Conservation (phyloP, 1,139 yeast species). For the Geotrichum cucujoidarum region DNA sequence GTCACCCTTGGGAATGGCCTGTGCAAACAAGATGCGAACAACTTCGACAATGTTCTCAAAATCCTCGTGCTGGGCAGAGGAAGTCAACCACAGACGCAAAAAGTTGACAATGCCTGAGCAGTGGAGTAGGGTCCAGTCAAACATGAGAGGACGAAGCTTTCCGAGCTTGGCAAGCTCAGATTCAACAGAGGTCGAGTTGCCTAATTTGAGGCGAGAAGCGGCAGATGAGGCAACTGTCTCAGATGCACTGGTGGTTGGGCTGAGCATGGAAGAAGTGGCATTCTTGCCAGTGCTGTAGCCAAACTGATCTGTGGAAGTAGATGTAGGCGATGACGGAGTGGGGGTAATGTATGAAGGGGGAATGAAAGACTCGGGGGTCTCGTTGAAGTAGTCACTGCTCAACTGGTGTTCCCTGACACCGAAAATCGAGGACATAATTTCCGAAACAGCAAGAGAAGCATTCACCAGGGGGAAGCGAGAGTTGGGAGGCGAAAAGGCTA, state of each 20-base stretch:
- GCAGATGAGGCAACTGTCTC: slow-evolving; percentile 14
- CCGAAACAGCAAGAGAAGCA: slow-evolving; percentile 35
- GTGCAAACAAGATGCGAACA: slow-evolving; percentile 35
- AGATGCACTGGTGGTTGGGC: slow-evolving; percentile 14
- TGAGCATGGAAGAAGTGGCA: slow-evolving; percentile 16
- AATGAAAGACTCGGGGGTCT: slow-evolving; percentile 23
- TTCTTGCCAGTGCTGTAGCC: neutral
- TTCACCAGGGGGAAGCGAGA: slow-evolving; percentile 38
- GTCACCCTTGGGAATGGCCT: slow-evolving; percentile 32
- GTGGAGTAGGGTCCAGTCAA: slow-evolving; percentile 54
- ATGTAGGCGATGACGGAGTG: neutral
- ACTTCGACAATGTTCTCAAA: slow-evolving; percentile 47
- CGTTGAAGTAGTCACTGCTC: slow-evolving; percentile 8
- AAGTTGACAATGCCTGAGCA: slow-evolving; percentile 53
- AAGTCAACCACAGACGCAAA: slow-evolving; percentile 62
- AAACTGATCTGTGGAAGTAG: slow-evolving; percentile 20
- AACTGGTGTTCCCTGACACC: slow-evolving; percentile 28
- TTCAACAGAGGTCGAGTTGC: slow-evolving; percentile 19
- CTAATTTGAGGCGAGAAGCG: slow-evolving; percentile 10
- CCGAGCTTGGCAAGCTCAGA: slow-evolving; percentile 31
- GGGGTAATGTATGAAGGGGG: slow-evolving; percentile 25
- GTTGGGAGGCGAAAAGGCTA: slow-evolving; percentile 27
- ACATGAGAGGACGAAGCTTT: slow-evolving; percentile 43
- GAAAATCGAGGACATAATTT: slow-evolving; percentile 36
- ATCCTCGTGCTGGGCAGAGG: slow-evolving; percentile 53